A percentile compares a stretch with the other conserved stretches of the same genome.
Conservation (phyloP, 371 early-diverging fungal genomes). For the Mortierella sp. region DNA sequence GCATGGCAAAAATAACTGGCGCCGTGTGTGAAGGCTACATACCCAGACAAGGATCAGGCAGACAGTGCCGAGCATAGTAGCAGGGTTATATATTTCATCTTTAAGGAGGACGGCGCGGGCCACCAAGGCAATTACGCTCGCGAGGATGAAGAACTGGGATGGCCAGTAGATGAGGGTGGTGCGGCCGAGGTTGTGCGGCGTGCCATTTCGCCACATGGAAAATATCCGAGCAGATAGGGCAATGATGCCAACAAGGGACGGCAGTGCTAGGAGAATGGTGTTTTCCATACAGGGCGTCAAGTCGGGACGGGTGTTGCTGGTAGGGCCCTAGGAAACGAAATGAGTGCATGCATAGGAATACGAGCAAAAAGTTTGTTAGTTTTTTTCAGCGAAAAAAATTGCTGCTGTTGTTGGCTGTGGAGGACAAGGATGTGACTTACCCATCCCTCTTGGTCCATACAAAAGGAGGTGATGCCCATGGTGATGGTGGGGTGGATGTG, state of each 20-base stretch:
- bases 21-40: neutral
- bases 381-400: too few relatives aligned
- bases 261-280: slow-evolving; percentile 41
- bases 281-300: slow-evolving; percentile 53
- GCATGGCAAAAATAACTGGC: neutral
- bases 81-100: slow-evolving; percentile 26
- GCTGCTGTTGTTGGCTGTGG: neutral
- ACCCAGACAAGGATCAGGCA: slow-evolving; percentile 44
- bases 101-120: slow-evolving; percentile 43
- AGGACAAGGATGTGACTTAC: slow-evolving; percentile 14
- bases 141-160: slow-evolving; percentile 46
- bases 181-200: slow-evolving; percentile 38
- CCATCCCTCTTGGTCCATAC: slow-evolving; percentile 39
- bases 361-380: neutral
- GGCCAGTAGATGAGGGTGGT: slow-evolving; percentile 53
- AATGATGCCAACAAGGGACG: slow-evolving; percentile 32
- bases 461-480: slow-evolving; percentile 37
- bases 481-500: neutral
- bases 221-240: slow-evolving; percentile 15
- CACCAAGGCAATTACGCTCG: slow-evolving; percentile 41
- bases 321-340: slow-evolving; percentile 36
- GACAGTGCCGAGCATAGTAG: slow-evolving; percentile 50
- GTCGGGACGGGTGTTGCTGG: slow-evolving; percentile 25
- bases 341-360: neutral
- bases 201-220: slow-evolving; percentile 34